These are phyloP conservation scores for Eremothecium gossypii DNA, from an alignment of 1,139 yeast genomes.

Conservation along the genomic window DNA sequence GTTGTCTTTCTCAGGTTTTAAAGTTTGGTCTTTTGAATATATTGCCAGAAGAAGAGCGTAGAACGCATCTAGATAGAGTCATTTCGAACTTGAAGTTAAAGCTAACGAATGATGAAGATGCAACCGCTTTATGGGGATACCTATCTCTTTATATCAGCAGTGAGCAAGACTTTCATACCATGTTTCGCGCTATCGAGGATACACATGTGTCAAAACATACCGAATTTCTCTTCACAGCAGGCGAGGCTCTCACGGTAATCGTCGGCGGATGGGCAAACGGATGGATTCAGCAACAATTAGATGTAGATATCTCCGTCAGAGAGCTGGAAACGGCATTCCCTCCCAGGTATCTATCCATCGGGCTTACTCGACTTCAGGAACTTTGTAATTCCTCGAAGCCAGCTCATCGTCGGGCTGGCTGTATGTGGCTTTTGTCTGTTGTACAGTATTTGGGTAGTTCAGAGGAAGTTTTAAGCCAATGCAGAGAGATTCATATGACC, in stretches of 20 bases:
- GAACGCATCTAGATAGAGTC: constrained; percentile 23
- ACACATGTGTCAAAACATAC: constrained; percentile 60
- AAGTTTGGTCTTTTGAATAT: constrained; percentile 50
- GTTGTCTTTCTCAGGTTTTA: constrained; percentile 46
- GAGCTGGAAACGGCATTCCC: constrained; percentile 8
- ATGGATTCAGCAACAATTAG: constrained; percentile 42
- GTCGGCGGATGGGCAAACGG: constrained; percentile 73
- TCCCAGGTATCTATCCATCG: constrained; percentile 1
- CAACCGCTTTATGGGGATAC: constrained; percentile 48
- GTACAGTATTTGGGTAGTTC: constrained; percentile 62
- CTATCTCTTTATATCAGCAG: constrained; percentile 38
- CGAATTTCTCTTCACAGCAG: constrained; percentile 68
- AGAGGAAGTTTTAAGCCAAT: constrained; percentile 29
- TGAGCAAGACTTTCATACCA: constrained; percentile 26
- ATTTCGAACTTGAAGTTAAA: constrained; percentile 33
- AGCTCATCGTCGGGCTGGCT: constrained; percentile 59
- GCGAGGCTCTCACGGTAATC: constrained; percentile 70
- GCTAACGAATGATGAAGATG: constrained; percentile 53
- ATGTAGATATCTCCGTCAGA: constrained; percentile 30
- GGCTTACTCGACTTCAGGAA: constrained; percentile 21
- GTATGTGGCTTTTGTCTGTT: constrained; percentile 78
- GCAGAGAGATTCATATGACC: constrained; percentile 48
- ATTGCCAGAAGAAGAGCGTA: constrained; percentile 13
- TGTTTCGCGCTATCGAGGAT: constrained; percentile 43
- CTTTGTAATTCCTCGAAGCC: constrained; percentile 65